phyloP scores from a whole-genome alignment of 345 rosid genomes.

The Eucalyptus regnans region DNA sequence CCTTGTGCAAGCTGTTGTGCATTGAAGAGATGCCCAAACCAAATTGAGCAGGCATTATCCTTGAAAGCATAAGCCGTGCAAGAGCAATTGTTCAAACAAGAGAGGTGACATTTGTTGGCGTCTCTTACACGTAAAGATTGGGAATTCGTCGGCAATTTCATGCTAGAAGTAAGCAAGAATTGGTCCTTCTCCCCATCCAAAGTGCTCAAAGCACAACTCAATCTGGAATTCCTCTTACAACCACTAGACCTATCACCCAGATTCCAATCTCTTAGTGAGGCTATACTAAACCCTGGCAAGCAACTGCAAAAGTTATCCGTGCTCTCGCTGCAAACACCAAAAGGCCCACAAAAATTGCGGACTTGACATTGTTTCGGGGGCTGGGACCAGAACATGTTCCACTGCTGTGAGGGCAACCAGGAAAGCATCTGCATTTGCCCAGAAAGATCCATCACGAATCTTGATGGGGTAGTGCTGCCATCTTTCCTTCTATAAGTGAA shows the following conservation, averaged over 20 bases:
- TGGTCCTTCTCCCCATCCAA: slow-evolving; percentile 12
- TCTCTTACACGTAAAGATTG: slow-evolving; percentile 1
- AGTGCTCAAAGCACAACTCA: slow-evolving; percentile 30
- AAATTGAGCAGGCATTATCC: slow-evolving; percentile 23
- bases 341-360: no score
- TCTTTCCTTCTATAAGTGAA: no score
- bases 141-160: slow-evolving; percentile 7
- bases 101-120: slow-evolving; percentile 18
- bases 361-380: no score
- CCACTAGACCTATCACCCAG: slow-evolving; percentile 47
- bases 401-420: no score
- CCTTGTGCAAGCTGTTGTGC: slow-evolving; percentile 20
- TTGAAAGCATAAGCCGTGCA: slow-evolving; percentile 58
- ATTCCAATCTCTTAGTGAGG: background rate
- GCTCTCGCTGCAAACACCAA: no score
- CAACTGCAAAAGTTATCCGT: no score
- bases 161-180: slow-evolving; percentile 5
- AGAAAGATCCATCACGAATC: no score
- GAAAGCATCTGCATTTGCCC: no score
- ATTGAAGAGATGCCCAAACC: slow-evolving; percentile 44
- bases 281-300: no score
- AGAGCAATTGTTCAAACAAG: slow-evolving; percentile 41
- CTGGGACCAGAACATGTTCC: no score
- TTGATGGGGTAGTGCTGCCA: no score
- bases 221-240: slow-evolving; percentile 28